phyloP scores from a whole-genome alignment of 768 basidiomycete genomes.

The Tephrocybe rancida region DNA sequence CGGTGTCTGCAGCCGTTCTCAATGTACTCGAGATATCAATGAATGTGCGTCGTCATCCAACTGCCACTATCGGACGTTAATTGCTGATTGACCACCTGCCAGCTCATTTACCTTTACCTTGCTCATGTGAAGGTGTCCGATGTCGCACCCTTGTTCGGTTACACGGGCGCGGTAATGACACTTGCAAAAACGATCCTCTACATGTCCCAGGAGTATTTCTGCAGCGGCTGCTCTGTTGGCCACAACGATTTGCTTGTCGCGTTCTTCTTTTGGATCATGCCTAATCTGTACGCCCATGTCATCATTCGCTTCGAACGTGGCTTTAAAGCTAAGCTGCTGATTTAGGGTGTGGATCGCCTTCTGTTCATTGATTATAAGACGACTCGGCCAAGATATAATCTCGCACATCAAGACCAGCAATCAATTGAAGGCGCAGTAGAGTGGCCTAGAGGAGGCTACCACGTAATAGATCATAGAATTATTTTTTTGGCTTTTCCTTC shows the following conservation, averaged over 20 bases:
- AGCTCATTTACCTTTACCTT: conserved; percentile 63
- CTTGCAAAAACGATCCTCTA: conserved; percentile 80
- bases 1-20: conserved; percentile 46
- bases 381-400: conserved; percentile 36
- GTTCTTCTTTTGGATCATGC: conserved; percentile 64
- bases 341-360: conserved; percentile 32
- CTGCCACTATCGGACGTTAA: conserved; percentile 8
- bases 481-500: neutral
- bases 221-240: conserved; percentile 63
- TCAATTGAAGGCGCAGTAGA: conserved; percentile 19
- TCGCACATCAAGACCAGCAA: conserved; percentile 18
- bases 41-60: conserved; percentile 44
- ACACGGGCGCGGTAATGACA: conserved; percentile 70
- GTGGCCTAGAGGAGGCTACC: conserved; percentile 7
- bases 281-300: conserved; percentile 61
- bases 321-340: conserved; percentile 2
- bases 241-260: conserved; percentile 56
- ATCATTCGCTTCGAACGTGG: neutral
- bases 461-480: conserved; percentile 17
- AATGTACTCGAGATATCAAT: conserved; percentile 74
- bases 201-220: conserved; percentile 70
- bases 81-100: conserved; percentile 12
- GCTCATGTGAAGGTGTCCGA: conserved; percentile 51
- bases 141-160: conserved; percentile 71
- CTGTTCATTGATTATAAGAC: conserved; percentile 35